Evolutionary conservation across 768 basidiomycete genomes (phyloP), one percentile per base, ranked within the genome.

Genomic region (Tylopilus plumbeoviolaceoides): DNA sequence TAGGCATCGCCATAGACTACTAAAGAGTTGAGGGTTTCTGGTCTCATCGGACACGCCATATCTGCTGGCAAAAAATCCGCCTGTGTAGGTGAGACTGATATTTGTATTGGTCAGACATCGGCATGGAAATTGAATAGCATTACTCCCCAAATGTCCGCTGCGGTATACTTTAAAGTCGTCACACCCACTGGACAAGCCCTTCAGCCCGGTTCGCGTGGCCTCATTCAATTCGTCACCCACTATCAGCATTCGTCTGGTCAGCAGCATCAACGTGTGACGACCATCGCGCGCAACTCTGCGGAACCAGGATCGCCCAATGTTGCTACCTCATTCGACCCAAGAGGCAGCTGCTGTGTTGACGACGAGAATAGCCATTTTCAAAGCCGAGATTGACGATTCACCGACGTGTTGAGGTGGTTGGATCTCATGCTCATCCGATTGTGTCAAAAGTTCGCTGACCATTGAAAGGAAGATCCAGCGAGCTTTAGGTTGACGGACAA

Each of bases 361-460:
- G 95, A 91, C 97, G 11, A 83, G 97, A 58, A 98, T 99, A 69
- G 95, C 97, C 0, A 93, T 98, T 7, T 98, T 98, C 82, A 98
- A 98, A 72, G 95, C n/a, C n/a, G n/a, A n/a, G n/a, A n/a, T n/a
- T n/a, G n/a, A n/a, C n/a, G n/a, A n/a, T n/a, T n/a, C n/a, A n/a
- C n/a, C n/a, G n/a, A n/a, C n/a, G n/a, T n/a, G n/a, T n/a, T n/a
- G n/a, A n/a, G n/a, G n/a, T n/a, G n/a, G n/a, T n/a, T n/a, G n/a
- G n/a, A n/a, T n/a, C n/a, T n/a, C n/a, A n/a, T n/a, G n/a, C n/a
- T n/a, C n/a, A n/a, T n/a, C n/a, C n/a, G n/a, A n/a, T n/a, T n/a
- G n/a, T n/a, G n/a, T n/a, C n/a, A n/a, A n/a, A n/a, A n/a, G 76
- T 98, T 98, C 64, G 97, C 97, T 44, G 95, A 98, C 66, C 98